Conservation (phyloP, 2,329 filamentous ascomycete genomes). For the Delphinella strobiligena region DNA sequence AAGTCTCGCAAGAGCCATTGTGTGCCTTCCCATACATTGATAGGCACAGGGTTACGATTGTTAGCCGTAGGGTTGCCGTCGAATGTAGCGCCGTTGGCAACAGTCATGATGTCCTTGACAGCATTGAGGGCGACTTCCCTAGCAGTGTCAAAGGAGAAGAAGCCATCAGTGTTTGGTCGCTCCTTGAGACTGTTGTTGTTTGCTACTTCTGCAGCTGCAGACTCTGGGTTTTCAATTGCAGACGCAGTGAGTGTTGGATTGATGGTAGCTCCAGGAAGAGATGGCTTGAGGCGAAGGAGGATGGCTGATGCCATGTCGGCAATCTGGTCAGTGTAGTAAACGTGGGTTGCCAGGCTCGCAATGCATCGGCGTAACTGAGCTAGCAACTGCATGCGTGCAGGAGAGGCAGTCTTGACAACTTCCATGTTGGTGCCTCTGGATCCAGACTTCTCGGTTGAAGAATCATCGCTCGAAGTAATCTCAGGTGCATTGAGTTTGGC, state of each 20-base stretch:
- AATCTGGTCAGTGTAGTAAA: constrained; percentile 95
- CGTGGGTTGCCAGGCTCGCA: constrained; percentile 81
- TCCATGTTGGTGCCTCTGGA: constrained; percentile 23
- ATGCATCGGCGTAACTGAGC: constrained; percentile 67
- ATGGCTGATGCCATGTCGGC: constrained; percentile 85
- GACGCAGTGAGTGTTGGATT: constrained; percentile 33
- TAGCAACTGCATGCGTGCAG: constrained; percentile 50
- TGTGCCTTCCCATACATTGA: constrained; percentile 90
- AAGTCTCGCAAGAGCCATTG: constrained; percentile 81
- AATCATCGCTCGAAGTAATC: background rate
- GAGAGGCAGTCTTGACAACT: constrained; percentile 36
- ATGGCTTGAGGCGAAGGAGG: constrained; percentile 62
- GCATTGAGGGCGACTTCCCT: constrained; percentile 58
- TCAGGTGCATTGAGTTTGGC: background rate
- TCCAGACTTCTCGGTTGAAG: too few species aligned
- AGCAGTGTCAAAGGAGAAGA: constrained; percentile 52
- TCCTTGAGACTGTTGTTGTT: constrained; percentile 39
- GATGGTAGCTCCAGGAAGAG: constrained; percentile 11
- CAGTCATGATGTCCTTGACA: constrained; percentile 69
- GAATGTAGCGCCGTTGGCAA: constrained; percentile 48
- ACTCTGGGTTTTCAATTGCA: constrained; percentile 39
- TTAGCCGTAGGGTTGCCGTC: constrained; percentile 45
- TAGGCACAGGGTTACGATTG: constrained; percentile 51
- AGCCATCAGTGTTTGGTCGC: constrained; percentile 41
- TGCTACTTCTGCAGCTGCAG: constrained; percentile 35